These are phyloP conservation scores for Apodospora peruviana DNA, from an alignment of 495 filamentous ascomycete genomes.

Conservation along the genomic window DNA sequence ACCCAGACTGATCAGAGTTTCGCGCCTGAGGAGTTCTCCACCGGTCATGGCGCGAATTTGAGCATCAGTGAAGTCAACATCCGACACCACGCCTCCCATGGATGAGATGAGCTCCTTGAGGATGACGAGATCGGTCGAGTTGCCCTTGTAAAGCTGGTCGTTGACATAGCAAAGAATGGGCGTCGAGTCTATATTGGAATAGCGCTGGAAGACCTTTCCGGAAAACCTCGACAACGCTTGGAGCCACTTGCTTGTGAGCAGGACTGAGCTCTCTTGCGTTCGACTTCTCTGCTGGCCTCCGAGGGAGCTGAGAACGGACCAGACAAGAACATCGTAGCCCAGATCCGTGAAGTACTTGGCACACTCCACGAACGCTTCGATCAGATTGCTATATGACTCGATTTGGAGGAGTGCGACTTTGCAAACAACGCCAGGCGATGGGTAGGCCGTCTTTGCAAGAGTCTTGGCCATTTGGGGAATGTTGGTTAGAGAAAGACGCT, in stretches of 20 bases:
- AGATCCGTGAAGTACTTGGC: constrained; percentile 88
- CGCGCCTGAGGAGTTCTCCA: constrained; percentile 69
- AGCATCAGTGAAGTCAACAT: constrained; percentile 76
- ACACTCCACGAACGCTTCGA: constrained; percentile 87
- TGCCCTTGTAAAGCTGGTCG: constrained; percentile 71
- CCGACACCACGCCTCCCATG: constrained; percentile 88
- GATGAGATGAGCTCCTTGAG: constrained; percentile 80
- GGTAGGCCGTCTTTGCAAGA: constrained; percentile 80
- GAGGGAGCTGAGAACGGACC: constrained; percentile 75
- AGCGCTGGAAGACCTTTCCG: constrained; percentile 79
- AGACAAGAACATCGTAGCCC: constrained; percentile 87
- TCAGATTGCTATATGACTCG: constrained; percentile 86
- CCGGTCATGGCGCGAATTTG: constrained; percentile 84
- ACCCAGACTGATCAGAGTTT: constrained; percentile 68
- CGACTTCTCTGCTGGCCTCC: constrained; percentile 70
- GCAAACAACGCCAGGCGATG: constrained; percentile 88
- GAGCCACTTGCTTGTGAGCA: constrained; percentile 86
- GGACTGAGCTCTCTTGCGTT: constrained; percentile 70
- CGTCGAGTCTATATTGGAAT: constrained; percentile 71
- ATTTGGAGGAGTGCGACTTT: constrained; percentile 79
- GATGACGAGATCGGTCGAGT: constrained; percentile 80
- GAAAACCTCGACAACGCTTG: constrained; percentile 78
- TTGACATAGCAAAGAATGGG: constrained; percentile 88
- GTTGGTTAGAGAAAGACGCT: constrained; percentile 79
- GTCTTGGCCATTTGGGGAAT: constrained; percentile 75